Evolutionary conservation across 495 filamentous ascomycete species (phyloP), one percentile per base, ranked within the genome.

Genomic region (Neurospora africana): DNA sequence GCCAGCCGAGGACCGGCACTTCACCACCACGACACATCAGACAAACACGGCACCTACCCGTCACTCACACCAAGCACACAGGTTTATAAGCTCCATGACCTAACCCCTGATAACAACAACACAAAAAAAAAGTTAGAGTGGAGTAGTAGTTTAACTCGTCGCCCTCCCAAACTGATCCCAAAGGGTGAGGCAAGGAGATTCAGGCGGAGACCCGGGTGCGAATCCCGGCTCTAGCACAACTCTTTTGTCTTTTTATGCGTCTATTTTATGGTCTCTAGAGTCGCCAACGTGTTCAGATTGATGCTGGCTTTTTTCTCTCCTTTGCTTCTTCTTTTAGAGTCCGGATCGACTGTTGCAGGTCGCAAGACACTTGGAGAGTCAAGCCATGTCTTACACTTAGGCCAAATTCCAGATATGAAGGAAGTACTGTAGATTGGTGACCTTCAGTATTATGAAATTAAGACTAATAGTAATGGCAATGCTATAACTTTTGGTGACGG

Each of bases 61-160:
- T 61, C 27, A 19, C 53, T 61, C 9, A 3, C 5, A 61, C 53
- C 5, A 44, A 44, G 41, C 41, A 44, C 41, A 2, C 41, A 6
- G 27, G 27, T 0, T 61, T 9, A 61, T 61, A 61, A 61, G 1
- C 27, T 9, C 13, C 27, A 1, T 1, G 0, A 17, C 15, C 53
- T 4, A 6, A 33, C 23, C 27, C 27, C 27, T 9, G 13, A 53
- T 15, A 7, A 53, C 53, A 61, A 33, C 27, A 61, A 19, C 13
- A 33, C 11, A 61, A 33, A 61, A 30, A 61, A 30, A 38, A 39
- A 73, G 74, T 65, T 76, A 61, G 72, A 74, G 76, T 76, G 61
- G 74, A 77, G 76, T 76, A 77, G 76, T 70, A 77, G 76, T 77
- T 61, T 78, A 78, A 78, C 73, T 78, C 72, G 75, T 71, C 76